Conservation (phyloP, 352 stramenopile species). For the Halophytophthora polymorphica region DNA sequence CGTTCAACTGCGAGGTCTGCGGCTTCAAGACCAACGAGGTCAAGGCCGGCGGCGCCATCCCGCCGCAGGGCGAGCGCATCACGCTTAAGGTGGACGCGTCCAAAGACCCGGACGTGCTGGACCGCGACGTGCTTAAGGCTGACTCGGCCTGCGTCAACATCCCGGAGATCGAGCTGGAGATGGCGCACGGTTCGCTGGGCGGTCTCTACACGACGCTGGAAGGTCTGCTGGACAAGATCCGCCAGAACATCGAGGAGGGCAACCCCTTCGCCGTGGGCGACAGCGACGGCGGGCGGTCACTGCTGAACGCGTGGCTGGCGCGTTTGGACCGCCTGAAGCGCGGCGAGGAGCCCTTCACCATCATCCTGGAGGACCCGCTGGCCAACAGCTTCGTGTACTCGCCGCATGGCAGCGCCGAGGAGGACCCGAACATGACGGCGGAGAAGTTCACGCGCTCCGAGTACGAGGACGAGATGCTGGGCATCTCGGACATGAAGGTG, state of each 20-base stretch:
- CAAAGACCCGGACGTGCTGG: conserved; percentile 66
- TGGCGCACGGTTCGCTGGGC: conserved; percentile 85
- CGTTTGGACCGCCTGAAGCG: conserved; percentile 53
- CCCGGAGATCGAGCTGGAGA: conserved; percentile 90
- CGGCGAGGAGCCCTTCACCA: conserved; percentile 78
- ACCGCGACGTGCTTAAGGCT: conserved; percentile 91
- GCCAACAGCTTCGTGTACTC: conserved; percentile 91
- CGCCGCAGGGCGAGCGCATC: conserved; percentile 75
- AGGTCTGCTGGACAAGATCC: conserved; percentile 86
- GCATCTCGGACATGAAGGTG: conserved; percentile 92
- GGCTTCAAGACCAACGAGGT: conserved; percentile 92
- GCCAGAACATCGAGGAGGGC: conserved; percentile 64
- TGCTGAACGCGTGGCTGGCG: conserved; percentile 49
- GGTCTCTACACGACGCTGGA: conserved; percentile 94
- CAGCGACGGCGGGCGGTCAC: conserved; percentile 57
- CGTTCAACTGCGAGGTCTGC: conserved; percentile 88
- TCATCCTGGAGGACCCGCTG: conserved; percentile 89
- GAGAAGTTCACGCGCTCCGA: conserved; percentile 86
- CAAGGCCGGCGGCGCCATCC: conserved; percentile 89
- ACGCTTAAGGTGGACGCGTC: conserved; percentile 49
- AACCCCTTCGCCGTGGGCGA: conserved; percentile 87
- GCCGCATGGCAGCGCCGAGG: conserved; percentile 40
- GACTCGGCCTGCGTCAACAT: conserved; percentile 85
- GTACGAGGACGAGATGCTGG: conserved; percentile 91
- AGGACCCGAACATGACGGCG: conserved; percentile 64